Evolutionary conservation across 1,139 yeast genomes (phyloP), one percentile per base, ranked within the genome.

Genomic region (Taiozyma sp.): DNA sequence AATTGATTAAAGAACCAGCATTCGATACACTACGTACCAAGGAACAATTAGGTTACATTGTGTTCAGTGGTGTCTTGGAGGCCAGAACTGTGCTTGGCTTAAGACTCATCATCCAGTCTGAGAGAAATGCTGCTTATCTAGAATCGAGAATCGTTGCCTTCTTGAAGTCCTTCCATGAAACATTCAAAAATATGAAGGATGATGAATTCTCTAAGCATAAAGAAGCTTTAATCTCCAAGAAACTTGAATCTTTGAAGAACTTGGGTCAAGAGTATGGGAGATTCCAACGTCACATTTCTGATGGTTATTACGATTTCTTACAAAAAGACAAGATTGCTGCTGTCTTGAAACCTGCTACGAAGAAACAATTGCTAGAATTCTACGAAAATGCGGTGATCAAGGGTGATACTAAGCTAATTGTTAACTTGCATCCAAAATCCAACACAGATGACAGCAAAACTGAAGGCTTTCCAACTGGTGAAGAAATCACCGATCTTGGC

Each of bases 11-110:
- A 55, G 98, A 91, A 64, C 97, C 97, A 1, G 87, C 91, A 50
- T 93, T 93, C 67, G 85, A 88, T 65, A 88, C 87, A 57, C 75
- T 93, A 51, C 78, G 99, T 67, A 93, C 99, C 4, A 85, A 88
- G 61, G 99, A 93, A 68, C 98, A 93, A 65, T 74, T 88, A 39
- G 96, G 96, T 2, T 88, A 88, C 63, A 90, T 93, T 53, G 99
- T 93, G 0, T 89, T 88, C 65, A 83, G 95, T 40, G 88, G 95
- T 1, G 69, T 79, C 35, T 73, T 85, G 55, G 74, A 77, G 51
- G 79, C 88, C 1, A 78, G 95, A 63, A 85, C 95, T 11, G 79
- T 90, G 2, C 74, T 83, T 59, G 95, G 96, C 14, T 77, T 85
- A 57, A 76, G 96, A 59, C 69, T 93, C n/a, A 70, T 91, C 56